Percentiles rank a stretch among this genome's conserved stretches.
Conservation (phyloP, 495 filamentous ascomycete species). For the Penicillium taxi region DNA sequence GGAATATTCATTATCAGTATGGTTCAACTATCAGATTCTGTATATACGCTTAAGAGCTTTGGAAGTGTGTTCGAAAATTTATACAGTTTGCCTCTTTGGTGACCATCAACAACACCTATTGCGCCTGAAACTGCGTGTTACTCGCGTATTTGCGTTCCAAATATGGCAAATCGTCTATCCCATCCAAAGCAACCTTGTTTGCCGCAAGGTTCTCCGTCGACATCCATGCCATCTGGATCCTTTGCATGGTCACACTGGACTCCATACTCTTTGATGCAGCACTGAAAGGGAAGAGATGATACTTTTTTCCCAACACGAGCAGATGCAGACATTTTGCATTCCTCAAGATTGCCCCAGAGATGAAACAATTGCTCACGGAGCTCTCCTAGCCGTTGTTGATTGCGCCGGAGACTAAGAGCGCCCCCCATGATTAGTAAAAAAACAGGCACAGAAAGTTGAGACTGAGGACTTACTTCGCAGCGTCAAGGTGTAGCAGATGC, state of each 20-base stretch:
- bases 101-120: too few relatives aligned
- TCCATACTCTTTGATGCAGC: conserved; percentile 49
- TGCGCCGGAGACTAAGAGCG: conserved; percentile 44
- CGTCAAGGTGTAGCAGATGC: conserved; percentile 56
- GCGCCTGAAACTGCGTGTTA: too few relatives aligned
- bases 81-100: too few relatives aligned
- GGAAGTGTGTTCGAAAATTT: too few relatives aligned
- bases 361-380: conserved; percentile 66
- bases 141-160: conserved; percentile 36
- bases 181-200: conserved; percentile 35
- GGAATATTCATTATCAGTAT: too few relatives aligned
- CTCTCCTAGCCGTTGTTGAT: conserved; percentile 33
- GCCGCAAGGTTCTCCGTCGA: conserved; percentile 20
- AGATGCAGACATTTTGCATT: conserved; percentile 40
- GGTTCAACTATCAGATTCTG: too few relatives aligned
- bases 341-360: conserved; percentile 83
- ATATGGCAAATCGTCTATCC: conserved; percentile 45
- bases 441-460: neutral
- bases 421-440: conserved; percentile 1
- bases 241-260: conserved; percentile 29
- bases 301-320: conserved; percentile 8
- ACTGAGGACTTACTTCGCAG: conserved; percentile 50
- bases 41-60: too few relatives aligned
- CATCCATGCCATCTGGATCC: conserved; percentile 15
- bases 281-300: conserved; percentile 22